Evolutionary conservation across 768 basidiomycete species (phyloP).

Genomic region (Serendipita sp.): DNA sequence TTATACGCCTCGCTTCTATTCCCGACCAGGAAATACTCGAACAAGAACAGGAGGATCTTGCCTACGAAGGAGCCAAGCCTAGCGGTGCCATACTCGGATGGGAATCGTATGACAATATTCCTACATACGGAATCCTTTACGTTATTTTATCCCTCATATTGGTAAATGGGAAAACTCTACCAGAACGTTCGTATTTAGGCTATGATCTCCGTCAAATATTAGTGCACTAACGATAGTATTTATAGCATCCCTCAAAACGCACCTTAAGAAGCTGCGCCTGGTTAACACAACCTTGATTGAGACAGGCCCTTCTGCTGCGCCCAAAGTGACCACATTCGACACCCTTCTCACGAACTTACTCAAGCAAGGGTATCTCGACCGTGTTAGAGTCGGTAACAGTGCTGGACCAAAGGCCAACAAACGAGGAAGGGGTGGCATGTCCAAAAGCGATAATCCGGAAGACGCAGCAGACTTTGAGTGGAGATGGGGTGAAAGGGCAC

Average conservation of each 20-base stretch:
- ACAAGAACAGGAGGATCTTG: conserved; percentile 30
- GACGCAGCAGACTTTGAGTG: conserved; percentile 37
- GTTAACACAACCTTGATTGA: conserved; percentile 32
- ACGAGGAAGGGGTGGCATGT: conserved; percentile 36
- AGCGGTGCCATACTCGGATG: conserved; percentile 64
- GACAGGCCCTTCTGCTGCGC: conserved; percentile 33
- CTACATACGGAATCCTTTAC: conserved; percentile 48
- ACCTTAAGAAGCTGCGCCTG: conserved; percentile 57
- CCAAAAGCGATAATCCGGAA: conserved; percentile 12
- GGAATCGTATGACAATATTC: conserved; percentile 52
- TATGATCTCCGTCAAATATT: background rate
- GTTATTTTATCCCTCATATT: conserved; percentile 72
- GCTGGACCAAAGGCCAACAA: conserved; percentile 29
- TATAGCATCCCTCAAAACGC: conserved; percentile 54
- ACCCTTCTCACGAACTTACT: conserved; percentile 46
- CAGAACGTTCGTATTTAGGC: conserved; percentile 41
- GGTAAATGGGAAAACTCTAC: conserved; percentile 57
- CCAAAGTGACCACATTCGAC: conserved; percentile 40
- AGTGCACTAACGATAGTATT: background rate
- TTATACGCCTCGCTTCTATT: conserved; percentile 47
- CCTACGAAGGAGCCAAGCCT: conserved; percentile 32
- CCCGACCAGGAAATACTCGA: conserved; percentile 26
- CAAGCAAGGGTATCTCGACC: conserved; percentile 68
- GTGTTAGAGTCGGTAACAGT: conserved; percentile 34
- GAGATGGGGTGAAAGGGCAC: conserved; percentile 74